Conservation (phyloP, 1,284 basidiomycete species). For the Paramarasmius palmivorus region DNA sequence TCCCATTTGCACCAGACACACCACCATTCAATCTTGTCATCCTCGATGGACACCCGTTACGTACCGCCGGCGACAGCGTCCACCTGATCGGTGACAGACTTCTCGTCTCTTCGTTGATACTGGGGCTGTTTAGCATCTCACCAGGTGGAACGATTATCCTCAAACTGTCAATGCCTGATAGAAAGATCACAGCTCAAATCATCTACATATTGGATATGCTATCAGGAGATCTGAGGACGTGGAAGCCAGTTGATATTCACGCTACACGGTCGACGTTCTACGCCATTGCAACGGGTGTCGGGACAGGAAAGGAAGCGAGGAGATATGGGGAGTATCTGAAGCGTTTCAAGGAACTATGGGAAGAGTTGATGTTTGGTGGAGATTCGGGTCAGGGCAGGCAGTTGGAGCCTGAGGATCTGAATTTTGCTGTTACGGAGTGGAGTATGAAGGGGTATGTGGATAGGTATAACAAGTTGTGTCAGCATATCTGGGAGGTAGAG, state of each 20-base stretch:
- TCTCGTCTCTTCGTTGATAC: slow-evolving; percentile 31
- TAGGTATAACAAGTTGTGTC: slow-evolving; percentile 7
- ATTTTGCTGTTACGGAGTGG: slow-evolving; percentile 9
- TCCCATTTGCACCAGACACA: slow-evolving; percentile 5
- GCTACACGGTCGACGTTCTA: slow-evolving; percentile 29
- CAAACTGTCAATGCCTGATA: slow-evolving; percentile 31
- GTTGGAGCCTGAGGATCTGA: slow-evolving; percentile 7
- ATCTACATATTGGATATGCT: slow-evolving; percentile 32
- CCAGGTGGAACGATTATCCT: slow-evolving; percentile 31
- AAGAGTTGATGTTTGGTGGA: slow-evolving; percentile 12
- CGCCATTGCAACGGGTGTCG: slow-evolving; percentile 25
- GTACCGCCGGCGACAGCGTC: slow-evolving; percentile 17
- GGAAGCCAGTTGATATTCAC: slow-evolving; percentile 32
- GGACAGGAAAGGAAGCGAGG: slow-evolving; percentile 11
- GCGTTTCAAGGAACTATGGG: slow-evolving; percentile 12
- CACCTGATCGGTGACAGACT: slow-evolving; percentile 24
- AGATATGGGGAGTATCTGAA: slow-evolving; percentile 8
- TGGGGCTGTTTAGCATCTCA: slow-evolving; percentile 27
- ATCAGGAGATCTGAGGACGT: slow-evolving; percentile 25
- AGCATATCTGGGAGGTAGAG: slow-evolving; percentile 13
- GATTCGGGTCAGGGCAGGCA: neutral
- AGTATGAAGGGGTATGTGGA: slow-evolving; percentile 6
- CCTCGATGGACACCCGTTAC: slow-evolving; percentile 34
- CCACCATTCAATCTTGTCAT: slow-evolving; percentile 29
- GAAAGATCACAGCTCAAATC: slow-evolving; percentile 27